Evolutionary conservation across 2,329 filamentous ascomycete genomes (phyloP).

Genomic region (Colletotrichum kahawae): DNA sequence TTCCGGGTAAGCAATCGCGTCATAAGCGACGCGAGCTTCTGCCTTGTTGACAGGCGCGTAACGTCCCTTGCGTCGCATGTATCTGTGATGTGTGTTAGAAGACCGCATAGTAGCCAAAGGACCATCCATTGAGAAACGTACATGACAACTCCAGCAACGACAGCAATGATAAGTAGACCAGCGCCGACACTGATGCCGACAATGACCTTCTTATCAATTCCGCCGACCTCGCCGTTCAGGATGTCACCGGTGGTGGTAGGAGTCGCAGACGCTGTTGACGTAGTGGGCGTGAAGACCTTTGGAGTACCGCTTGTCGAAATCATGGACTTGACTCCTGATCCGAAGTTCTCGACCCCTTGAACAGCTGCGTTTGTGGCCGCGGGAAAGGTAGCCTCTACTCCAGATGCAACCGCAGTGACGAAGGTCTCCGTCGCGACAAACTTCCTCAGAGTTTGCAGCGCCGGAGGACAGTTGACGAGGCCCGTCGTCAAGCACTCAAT

Average conservation of each 20-base stretch:
- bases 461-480: slow-evolving; percentile 54
- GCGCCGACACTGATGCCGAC: slow-evolving; percentile 54
- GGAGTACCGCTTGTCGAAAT: background rate
- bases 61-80: background rate
- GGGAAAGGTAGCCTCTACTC: slow-evolving; percentile 42
- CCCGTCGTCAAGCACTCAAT: slow-evolving; percentile 46
- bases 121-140: background rate
- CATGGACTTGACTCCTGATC: background rate
- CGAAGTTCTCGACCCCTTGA: background rate
- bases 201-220: slow-evolving; percentile 49
- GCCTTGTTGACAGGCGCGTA: background rate
- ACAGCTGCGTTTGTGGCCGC: background rate
- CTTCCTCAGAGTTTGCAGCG: slow-evolving; percentile 49
- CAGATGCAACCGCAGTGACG: slow-evolving; percentile 43
- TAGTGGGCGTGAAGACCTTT: background rate
- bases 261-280: background rate
- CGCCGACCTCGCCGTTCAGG: slow-evolving; percentile 30
- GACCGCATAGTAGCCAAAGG: fast-evolving
- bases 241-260: background rate
- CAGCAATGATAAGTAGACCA: slow-evolving; percentile 43
- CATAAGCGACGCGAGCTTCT: background rate
- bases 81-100: background rate
- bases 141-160: slow-evolving; percentile 25
- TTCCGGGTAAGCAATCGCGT: background rate
- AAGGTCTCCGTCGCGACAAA: slow-evolving; percentile 42